phyloP scores from a whole-genome alignment of 495 filamentous ascomycete species.

The Penicillium coffeae region DNA sequence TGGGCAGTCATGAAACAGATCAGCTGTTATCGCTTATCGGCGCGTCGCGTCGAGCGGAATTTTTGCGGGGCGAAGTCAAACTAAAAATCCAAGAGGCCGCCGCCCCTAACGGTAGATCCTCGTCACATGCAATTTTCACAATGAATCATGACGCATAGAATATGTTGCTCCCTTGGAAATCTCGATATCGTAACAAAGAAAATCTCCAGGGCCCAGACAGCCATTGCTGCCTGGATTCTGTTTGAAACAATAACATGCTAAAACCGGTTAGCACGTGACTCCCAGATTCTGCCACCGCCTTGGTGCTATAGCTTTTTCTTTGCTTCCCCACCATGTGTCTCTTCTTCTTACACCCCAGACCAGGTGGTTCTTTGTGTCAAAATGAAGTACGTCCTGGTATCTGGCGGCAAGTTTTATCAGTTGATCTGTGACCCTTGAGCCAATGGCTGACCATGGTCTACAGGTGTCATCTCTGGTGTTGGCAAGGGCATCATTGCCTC shows the following conservation, averaged over 20 bases:
- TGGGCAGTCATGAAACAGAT: too few species aligned
- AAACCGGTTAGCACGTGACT: not conserved
- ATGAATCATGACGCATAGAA: too few species aligned
- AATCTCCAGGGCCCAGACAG: not conserved
- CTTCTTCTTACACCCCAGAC: not conserved
- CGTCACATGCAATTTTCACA: too few species aligned
- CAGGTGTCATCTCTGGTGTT: constrained; percentile 75
- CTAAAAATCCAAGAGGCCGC: too few species aligned
- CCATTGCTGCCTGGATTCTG: not conserved
- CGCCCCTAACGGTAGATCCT: too few species aligned
- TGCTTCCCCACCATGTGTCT: not conserved
- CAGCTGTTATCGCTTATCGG: too few species aligned
- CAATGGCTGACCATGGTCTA: not conserved
- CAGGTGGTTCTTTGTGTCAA: not conserved
- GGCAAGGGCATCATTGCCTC: constrained; percentile 78
- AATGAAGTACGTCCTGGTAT: not conserved
- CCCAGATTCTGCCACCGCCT: not conserved
- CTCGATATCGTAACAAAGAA: too few species aligned
- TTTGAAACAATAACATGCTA: not conserved
- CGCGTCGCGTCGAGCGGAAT: too few species aligned
- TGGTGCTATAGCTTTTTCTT: not conserved
- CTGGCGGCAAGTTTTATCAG: not conserved
- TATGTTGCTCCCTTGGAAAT: too few species aligned
- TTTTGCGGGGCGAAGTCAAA: too few species aligned
- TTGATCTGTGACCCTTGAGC: not conserved